Conservation (phyloP, 768 basidiomycete genomes). For the Boletus pseudo-olivaceus region DNA sequence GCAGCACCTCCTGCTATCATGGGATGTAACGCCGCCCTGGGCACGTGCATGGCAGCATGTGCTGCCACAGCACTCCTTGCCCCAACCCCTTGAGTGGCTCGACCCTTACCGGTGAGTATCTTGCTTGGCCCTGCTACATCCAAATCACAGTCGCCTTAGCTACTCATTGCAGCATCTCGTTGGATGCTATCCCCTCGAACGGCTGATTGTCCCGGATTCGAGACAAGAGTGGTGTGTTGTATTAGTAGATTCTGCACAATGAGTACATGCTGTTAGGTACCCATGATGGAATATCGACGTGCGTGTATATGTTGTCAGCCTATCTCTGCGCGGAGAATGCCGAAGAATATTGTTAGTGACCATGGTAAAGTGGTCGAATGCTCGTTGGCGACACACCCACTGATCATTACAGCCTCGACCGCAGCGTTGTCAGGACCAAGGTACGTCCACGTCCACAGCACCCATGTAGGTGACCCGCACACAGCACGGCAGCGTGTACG, state of each 20-base stretch:
- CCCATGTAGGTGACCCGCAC: not conserved
- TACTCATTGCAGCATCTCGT: not conserved
- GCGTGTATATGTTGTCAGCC: not conserved
- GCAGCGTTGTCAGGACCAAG: constrained; percentile 23
- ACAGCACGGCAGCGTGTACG: constrained; percentile 47
- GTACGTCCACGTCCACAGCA: constrained; percentile 6
- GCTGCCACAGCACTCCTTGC: constrained; percentile 18
- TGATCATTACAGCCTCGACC: not conserved
- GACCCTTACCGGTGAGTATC: not conserved
- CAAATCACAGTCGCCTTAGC: not conserved
- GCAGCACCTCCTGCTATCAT: constrained; percentile 19
- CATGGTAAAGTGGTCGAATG: not conserved
- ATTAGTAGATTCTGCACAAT: not conserved
- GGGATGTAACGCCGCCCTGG: constrained; percentile 22
- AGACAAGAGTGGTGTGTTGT: not conserved
- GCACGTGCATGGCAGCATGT: constrained; percentile 25
- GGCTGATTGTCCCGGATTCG: not conserved
- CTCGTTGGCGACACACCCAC: not conserved
- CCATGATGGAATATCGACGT: not conserved
- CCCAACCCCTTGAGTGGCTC: constrained; percentile 21
- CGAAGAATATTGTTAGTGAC: not conserved
- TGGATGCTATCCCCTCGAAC: not conserved
- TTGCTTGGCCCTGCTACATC: not conserved
- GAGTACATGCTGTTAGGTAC: not conserved
- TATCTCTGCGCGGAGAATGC: not conserved